Percentiles rank a stretch among this genome's conserved stretches.
These are phyloP conservation scores for Phylloporus sp. DNA, from an alignment of 768 basidiomycete species.

Conservation along the genomic window DNA sequence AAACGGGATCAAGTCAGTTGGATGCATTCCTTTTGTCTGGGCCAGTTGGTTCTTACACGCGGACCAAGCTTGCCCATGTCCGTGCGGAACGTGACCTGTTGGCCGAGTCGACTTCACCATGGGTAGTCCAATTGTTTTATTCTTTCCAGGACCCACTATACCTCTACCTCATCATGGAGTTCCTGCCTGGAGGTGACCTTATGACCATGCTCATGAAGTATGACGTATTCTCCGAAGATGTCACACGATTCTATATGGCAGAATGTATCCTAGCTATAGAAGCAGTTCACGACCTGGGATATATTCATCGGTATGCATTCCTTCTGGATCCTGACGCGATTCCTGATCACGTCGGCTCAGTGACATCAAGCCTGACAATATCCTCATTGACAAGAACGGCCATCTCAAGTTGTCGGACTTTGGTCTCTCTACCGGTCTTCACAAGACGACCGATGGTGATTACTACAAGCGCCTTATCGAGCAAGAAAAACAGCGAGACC, in stretches of 20 bases:
- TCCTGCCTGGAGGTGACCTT: constrained; percentile 88
- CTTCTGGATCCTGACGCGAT: neutral
- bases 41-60: constrained; percentile 5
- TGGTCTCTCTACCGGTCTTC: constrained; percentile 94
- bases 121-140: constrained; percentile 98
- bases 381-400: constrained; percentile 94
- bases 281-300: constrained; percentile 97
- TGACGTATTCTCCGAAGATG: constrained; percentile 97
- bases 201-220: constrained; percentile 99
- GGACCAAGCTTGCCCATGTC: constrained; percentile 84
- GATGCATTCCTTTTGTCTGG: neutral
- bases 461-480: constrained; percentile 93
- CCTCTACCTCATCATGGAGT: constrained; percentile 97
- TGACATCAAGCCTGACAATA: constrained; percentile 99
- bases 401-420: constrained; percentile 99
- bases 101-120: constrained; percentile 93
- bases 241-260: constrained; percentile 98
- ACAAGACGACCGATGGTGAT: constrained; percentile 92
- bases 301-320: constrained; percentile 84
- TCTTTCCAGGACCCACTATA: constrained; percentile 97
- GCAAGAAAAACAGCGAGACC: constrained; percentile 57
- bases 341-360: constrained; percentile 38
- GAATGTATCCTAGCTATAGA: constrained; percentile 98
- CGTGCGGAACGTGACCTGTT: constrained; percentile 95
- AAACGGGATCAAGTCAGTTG: constrained; percentile 90